Evolutionary conservation across 176 grass and related monocot species (phyloP).

Genomic region (Phoenix dactylifera): DNA sequence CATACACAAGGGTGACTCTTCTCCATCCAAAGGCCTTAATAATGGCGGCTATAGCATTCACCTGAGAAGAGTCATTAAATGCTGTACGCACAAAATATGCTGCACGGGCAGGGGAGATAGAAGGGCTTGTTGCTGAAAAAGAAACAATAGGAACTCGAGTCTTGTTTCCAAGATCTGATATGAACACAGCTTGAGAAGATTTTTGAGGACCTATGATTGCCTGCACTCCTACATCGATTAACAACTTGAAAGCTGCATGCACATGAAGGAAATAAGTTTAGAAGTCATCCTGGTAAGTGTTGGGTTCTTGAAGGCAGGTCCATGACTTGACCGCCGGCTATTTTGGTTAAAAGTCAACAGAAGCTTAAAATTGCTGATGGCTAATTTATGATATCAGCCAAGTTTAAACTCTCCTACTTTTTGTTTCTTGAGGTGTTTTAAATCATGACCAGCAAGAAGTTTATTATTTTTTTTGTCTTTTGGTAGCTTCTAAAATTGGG

Average conservation of each 20-base stretch:
- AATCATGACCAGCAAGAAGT: too few relatives aligned
- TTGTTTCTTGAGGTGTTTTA: too few relatives aligned
- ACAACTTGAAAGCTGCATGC: constrained; percentile 31
- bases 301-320: too few relatives aligned
- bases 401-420: too few relatives aligned
- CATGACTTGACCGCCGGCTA: too few relatives aligned
- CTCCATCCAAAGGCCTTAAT: constrained; percentile 42
- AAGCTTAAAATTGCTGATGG: too few relatives aligned
- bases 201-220: constrained; percentile 43
- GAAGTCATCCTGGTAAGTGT: too few relatives aligned
- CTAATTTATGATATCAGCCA: too few relatives aligned
- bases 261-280: background rate
- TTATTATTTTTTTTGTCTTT: too few relatives aligned
- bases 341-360: too few relatives aligned
- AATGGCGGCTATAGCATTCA: constrained; percentile 24
- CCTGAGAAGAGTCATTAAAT: constrained; percentile 32
- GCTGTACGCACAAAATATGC: constrained; percentile 47
- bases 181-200: constrained; percentile 35
- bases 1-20: constrained; percentile 33
- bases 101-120: constrained; percentile 1
- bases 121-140: constrained; percentile 48
- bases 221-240: constrained; percentile 24
- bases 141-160: constrained; percentile 42
- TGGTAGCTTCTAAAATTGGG: too few relatives aligned
- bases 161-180: constrained; percentile 38